Evolutionary conservation across 371 early-diverging fungal species (phyloP), one percentile per base, ranked within the genome.

Genomic region (Neoconidiobolus thromboides): DNA sequence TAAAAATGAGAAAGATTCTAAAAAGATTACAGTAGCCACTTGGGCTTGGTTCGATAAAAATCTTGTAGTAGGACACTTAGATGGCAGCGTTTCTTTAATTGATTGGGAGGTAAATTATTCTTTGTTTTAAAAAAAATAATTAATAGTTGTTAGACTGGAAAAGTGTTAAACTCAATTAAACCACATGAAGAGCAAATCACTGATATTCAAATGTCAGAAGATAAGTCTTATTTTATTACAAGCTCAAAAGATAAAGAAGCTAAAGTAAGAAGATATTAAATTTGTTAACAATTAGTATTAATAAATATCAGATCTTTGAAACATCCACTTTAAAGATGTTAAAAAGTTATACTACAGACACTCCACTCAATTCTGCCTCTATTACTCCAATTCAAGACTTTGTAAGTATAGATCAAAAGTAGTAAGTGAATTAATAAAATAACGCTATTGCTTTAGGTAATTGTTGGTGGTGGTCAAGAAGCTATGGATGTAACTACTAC

Each of bases 401-500:
- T 64, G 74, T 78, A 54, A 73, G 46, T 7, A 43, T 43, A 26
- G 26, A 26, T 26, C 26, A 26, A 26, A 26, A 26, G 26, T 26
- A 26, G 26, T 26, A 26, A 26, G 26, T 26, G 26, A 26, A 26
- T 26, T 26, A 26, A 26, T 26, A 26, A 26, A 26, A 26, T 26
- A 26, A 26, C 26, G 26, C 26, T 26, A 26, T 26, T 26, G 26
- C 36, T 74, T 48, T 47, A 58, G 58, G 58, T 80, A 43, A 68
- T 89, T 61, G 69, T 89, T 52, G 89, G 88, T 64, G 89, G 89
- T 81, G 83, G 83, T 68, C 83, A 83, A 69, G 83, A 83, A 63
- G 83, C 83, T 53, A 83, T 83, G 86, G 80, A 82, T 68, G 99
- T 99, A 64, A 99, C 99, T 40, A 90, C 91, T 36, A 97, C 98